Evolutionary conservation across 306 rosid genomes (phyloP), one percentile per base, ranked within the genome.

Genomic region (Citrullus colocynthis): DNA sequence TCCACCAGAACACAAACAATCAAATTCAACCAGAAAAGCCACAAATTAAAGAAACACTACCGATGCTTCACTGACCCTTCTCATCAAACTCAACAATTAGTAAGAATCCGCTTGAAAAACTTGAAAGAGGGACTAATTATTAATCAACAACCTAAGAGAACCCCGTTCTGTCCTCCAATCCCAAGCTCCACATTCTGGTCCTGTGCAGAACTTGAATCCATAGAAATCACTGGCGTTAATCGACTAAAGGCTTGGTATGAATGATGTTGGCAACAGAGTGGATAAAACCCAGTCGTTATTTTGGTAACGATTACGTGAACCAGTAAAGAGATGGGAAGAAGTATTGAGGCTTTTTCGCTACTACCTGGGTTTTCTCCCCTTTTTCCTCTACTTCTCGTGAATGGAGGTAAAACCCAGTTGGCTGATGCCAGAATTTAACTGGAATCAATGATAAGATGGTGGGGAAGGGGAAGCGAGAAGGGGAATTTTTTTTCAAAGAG

Each of bases 261-360:
- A 91, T 90, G 89, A 85, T 80, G 75, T 77, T 85, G 56, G 81
- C 65, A 80, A 80, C 21, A 82, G 83, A 80, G 56, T 78, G 78
- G 90, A 85, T 79, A 82, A 83, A 84, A 80, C 78, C 86, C 88
- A 84, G 86, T 84, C 57, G 88, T 81, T 78, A 71, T 81, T 83
- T 78, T 62, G 81, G 83, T 58, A 84, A 84, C 81, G 80, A 83
- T 62, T 62, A 79, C 32, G 79, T 63, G 84, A 78, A 81, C 67
- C 76, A 75, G 75, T 67, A 87, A 85, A 79, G 89, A 82, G 89
- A 75, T 80, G 64, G 13, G 76, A 17, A 71, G 20, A 32, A 49
- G 41, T 10, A 32, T 74, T 52, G 62, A 24, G 44, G 34, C 52
- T 74, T 52, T 69, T 71, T 3, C 42, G 48, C n/a, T 3, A 45